A percentile compares a stretch with the other conserved stretches of the same genome.
Conservation (phyloP, 345 rosid species). For the Eucalyptus pauciflora region DNA sequence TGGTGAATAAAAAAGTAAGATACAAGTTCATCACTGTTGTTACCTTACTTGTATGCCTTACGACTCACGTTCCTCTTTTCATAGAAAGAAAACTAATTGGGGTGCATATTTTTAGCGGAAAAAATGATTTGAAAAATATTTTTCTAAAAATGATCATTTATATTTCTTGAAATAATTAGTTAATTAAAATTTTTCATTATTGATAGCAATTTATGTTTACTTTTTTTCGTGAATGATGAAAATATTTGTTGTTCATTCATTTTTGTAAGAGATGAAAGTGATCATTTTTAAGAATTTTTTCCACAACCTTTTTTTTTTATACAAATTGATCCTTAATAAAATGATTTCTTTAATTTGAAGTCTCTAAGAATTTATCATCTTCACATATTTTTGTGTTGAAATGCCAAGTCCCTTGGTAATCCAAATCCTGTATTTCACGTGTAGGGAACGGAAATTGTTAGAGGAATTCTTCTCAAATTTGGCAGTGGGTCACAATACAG, state of each 20-base stretch:
- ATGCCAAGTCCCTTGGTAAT: no score
- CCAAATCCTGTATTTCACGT: no score
- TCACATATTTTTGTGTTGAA: no score
- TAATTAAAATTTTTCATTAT: fast-evolving
- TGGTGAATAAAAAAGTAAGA: not conserved
- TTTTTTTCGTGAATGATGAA: fast-evolving
- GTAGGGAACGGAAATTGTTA: no score
- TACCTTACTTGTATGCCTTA: not conserved
- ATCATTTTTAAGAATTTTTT: no score
- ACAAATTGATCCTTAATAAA: no score
- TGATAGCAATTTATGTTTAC: not conserved
- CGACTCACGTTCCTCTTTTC: not conserved
- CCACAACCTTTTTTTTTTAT: no score
- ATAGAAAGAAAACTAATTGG: not conserved
- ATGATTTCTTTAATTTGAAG: no score
- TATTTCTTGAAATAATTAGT: not conserved
- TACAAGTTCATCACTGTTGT: not conserved
- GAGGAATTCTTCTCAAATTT: no score
- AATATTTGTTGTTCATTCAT: not conserved
- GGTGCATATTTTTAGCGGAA: not conserved
- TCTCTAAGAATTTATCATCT: no score
- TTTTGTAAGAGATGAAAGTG: no score
- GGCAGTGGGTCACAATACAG: no score
- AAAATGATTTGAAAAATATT: not conserved
- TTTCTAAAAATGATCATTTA: not conserved